Percentiles rank a stretch among this genome's conserved stretches.
phyloP scores from a whole-genome alignment of 225 moss, liverwort and hornwort species.

The Lunularia cruciata region DNA sequence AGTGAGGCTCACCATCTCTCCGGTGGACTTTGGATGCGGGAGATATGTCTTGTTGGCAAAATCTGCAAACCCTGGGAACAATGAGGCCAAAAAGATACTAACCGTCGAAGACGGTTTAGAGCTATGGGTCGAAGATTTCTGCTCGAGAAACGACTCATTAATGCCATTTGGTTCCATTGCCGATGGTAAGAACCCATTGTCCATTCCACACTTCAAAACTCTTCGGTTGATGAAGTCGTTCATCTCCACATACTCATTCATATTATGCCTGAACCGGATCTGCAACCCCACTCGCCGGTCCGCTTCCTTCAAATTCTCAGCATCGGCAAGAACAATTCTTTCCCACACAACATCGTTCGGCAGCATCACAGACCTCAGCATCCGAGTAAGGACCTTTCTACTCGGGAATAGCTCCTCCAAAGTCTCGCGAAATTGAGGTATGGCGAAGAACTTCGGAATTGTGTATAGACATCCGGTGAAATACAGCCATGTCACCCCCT shows the following conservation, averaged over 20 bases:
- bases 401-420: constrained; percentile 76
- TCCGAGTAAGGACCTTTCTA: constrained; percentile 52
- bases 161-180: background rate
- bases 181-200: constrained; percentile 37
- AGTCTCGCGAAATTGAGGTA: constrained; percentile 40
- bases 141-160: background rate
- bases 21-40: constrained; percentile 16
- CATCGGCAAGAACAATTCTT: constrained; percentile 31
- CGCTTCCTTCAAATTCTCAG: constrained; percentile 29
- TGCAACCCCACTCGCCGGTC: constrained; percentile 49
- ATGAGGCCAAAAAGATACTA: constrained; percentile 41
- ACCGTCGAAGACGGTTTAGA: background rate
- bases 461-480: constrained; percentile 72
- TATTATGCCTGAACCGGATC: constrained; percentile 37
- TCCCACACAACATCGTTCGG: constrained; percentile 61
- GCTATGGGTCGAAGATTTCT: background rate
- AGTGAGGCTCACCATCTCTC: constrained; percentile 35
- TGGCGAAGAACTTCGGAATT: constrained; percentile 68
- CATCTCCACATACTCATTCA: constrained; percentile 31
- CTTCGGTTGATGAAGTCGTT: constrained; percentile 43
- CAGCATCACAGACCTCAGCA: constrained; percentile 58
- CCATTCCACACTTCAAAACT: constrained; percentile 37
- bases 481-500: constrained; percentile 62
- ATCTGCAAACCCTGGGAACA: constrained; percentile 42
- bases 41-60: constrained; percentile 33